Evolutionary conservation across 176 grass and related monocot genomes (phyloP).

Genomic region (Tillandsia leiboldiana): DNA sequence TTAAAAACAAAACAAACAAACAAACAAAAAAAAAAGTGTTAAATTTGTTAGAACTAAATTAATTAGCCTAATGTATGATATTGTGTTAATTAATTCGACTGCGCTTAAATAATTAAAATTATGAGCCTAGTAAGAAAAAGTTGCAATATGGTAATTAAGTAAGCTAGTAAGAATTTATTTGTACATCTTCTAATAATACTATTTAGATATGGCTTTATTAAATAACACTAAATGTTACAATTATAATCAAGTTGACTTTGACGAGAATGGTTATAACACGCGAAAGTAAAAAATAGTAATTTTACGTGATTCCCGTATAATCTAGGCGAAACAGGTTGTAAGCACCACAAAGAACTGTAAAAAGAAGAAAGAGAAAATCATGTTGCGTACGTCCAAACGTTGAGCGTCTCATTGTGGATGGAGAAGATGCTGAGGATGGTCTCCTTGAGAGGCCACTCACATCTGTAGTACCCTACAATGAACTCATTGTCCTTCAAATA

Average conservation of each 20-base stretch:
- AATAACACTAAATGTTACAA: too few species aligned
- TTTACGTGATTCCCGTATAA: not conserved
- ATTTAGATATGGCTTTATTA: too few species aligned
- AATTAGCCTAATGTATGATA: too few species aligned
- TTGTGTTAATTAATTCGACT: too few species aligned
- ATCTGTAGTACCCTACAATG: constrained; percentile 58
- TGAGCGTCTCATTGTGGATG: constrained; percentile 87
- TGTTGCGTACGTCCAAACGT: constrained; percentile 64
- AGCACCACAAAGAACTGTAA: not conserved
- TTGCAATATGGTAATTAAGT: too few species aligned
- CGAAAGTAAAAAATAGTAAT: not conserved
- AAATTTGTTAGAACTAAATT: not conserved
- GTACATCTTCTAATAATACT: too few species aligned
- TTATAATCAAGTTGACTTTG: not conserved
- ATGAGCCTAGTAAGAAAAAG: too few species aligned
- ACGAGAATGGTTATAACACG: not conserved
- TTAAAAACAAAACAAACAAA: not conserved
- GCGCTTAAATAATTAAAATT: too few species aligned
- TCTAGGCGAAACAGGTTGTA: not conserved
- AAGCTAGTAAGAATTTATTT: too few species aligned
- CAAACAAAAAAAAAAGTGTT: not conserved
- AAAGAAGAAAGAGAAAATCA: not conserved
- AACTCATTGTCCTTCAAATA: constrained; percentile 91
- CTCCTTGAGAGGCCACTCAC: constrained; percentile 78
- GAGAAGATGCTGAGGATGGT: constrained; percentile 72